Conservation (phyloP, 495 filamentous ascomycete species). For the Penicillium turbatum region DNA sequence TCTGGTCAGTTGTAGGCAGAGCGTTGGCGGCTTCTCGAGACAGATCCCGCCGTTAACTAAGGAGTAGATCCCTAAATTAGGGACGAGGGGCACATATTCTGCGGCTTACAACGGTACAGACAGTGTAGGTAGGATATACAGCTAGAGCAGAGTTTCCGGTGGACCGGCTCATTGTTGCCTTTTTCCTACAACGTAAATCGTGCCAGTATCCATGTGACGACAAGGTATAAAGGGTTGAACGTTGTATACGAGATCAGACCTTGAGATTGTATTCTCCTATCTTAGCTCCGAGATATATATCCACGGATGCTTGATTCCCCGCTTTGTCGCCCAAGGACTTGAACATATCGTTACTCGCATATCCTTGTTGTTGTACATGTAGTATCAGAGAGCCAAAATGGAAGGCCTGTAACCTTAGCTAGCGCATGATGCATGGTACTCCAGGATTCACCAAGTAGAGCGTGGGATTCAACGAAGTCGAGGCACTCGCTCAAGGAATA, state of each 20-base stretch:
- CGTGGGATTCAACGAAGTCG: background rate
- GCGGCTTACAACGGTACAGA: background rate
- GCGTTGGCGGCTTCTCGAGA: constrained; percentile 10
- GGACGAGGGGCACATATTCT: background rate
- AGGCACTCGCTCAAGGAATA: background rate
- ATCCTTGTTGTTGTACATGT: too few relatives aligned
- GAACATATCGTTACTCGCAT: constrained; percentile 19
- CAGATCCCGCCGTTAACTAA: constrained; percentile 1
- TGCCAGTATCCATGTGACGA: background rate
- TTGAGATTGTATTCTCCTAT: constrained; percentile 7
- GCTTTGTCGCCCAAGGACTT: constrained; percentile 6
- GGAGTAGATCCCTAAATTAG: constrained; percentile 13
- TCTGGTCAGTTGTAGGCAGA: constrained; percentile 6
- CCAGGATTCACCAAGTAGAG: background rate
- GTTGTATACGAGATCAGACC: background rate
- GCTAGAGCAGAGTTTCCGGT: constrained; percentile 2
- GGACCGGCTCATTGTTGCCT: constrained; percentile 3
- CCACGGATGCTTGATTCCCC: background rate
- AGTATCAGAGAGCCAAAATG: background rate
- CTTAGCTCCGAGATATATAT: background rate
- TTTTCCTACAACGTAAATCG: background rate
- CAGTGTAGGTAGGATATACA: too few relatives aligned
- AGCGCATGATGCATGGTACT: background rate
- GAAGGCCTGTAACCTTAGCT: background rate
- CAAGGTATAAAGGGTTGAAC: background rate